A percentile compares a stretch with the other conserved stretches of the same genome.
phyloP scores from a whole-genome alignment of 164 flowering plant species.

The Sextonia rubra region DNA sequence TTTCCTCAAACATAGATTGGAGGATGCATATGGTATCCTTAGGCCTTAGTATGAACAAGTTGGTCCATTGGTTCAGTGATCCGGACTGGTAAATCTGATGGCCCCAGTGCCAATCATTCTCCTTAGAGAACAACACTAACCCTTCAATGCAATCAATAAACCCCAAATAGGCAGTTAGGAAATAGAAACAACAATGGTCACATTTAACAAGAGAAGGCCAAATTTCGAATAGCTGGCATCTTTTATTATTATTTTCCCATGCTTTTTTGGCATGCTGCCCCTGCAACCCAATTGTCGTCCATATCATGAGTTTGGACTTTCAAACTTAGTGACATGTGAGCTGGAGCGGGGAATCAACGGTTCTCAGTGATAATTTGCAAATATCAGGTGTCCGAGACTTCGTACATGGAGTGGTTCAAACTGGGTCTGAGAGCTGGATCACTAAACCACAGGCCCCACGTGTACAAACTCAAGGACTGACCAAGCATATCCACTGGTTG shows the following conservation, averaged over 20 bases:
- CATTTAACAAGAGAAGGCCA: background rate
- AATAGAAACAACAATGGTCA: background rate
- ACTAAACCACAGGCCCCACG: background rate
- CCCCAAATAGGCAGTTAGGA: background rate
- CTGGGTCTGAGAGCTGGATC: background rate
- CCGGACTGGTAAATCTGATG: background rate
- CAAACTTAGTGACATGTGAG: too few species aligned
- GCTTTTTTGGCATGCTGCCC: too few species aligned
- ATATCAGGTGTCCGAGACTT: too few species aligned
- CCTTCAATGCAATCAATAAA: background rate
- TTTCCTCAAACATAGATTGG: background rate
- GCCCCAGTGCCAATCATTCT: background rate
- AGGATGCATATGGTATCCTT: background rate
- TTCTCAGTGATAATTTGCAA: too few species aligned
- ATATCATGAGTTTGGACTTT: too few species aligned
- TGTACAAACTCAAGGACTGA: background rate
- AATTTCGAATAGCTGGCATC: background rate
- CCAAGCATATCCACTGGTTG: too few species aligned
- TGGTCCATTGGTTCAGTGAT: background rate
- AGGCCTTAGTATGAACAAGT: background rate
- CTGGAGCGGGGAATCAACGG: too few species aligned
- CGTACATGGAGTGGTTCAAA: background rate
- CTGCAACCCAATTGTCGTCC: too few species aligned
- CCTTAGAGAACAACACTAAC: background rate
- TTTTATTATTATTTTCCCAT: background rate